These are phyloP conservation scores for Podochytrium sp. DNA, from an alignment of 192 early-diverging fungal genomes.

Conservation along the genomic window DNA sequence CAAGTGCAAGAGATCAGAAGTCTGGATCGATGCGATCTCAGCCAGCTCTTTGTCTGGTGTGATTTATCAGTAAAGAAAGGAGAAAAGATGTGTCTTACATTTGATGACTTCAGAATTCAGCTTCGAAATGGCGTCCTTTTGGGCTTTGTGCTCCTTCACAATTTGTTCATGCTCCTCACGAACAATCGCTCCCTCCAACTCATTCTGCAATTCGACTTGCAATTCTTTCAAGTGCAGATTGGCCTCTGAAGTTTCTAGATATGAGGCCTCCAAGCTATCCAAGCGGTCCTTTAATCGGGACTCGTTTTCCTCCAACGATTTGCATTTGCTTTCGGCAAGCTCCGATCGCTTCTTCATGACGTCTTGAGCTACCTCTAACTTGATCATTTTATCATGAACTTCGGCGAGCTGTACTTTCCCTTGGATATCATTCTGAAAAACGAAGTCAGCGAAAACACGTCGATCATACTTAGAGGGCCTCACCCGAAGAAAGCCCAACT, in stretches of 20 bases:
- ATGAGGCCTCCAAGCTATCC: constrained; percentile 36
- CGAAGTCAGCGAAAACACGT: not conserved
- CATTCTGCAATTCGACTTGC: constrained; percentile 36
- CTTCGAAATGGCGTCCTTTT: constrained; percentile 30
- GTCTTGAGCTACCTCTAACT: constrained; percentile 42
- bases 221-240: constrained; percentile 38
- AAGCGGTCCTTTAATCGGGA: constrained; percentile 34
- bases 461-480: not conserved
- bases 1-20: constrained; percentile 47
- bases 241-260: constrained; percentile 47
- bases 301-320: constrained; percentile 27
- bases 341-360: constrained; percentile 43
- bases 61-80: not conserved
- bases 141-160: constrained; percentile 22
- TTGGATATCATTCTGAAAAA: constrained; percentile 27
- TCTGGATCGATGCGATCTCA: constrained; percentile 54
- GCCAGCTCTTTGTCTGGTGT: constrained; percentile 48
- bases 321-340: constrained; percentile 47
- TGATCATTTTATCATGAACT: constrained; percentile 10
- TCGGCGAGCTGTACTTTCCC: constrained; percentile 8
- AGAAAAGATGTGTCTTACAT: constrained; percentile 30
- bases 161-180: constrained; percentile 35
- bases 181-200: constrained; percentile 36
- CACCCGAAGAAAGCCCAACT: not conserved
- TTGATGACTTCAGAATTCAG: constrained; percentile 40